Base-by-base conservation (phyloP, 2,329 filamentous ascomycete genomes). In the Colletotrichum tofieldiae region DNA sequence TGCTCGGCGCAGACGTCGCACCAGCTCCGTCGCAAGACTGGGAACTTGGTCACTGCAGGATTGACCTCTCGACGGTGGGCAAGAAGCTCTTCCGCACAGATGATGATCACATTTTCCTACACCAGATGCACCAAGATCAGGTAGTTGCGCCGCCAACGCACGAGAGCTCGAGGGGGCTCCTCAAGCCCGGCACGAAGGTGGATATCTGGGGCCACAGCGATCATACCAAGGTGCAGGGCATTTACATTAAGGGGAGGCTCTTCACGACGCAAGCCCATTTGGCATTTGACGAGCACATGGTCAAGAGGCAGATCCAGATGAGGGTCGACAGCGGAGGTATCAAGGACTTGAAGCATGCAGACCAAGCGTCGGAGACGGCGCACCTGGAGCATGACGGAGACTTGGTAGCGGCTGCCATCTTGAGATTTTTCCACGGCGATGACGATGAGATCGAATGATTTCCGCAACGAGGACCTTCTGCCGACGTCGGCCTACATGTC, bases 91-190 rank as follows among this genome's bases (percentile, higher is more conserved):
- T 96, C 81, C 88, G 89, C 45, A 84, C 87, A 61, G 86, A 91
- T 20, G 76, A 79, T 12, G 54, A 76, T 32, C 56, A 76, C 7
- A 75, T 93, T 82, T 85, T 86, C 32, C 86, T 96, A 29, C 92
- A 94, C 79, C 93, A 96, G 81, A 95, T 96, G 92, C 93, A 96
- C 79, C 89, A 89, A 74, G 94, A 96, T 78, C 89, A 93, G 32
- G 91, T 95, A 2, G 88, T 87, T 69, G 80, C 85, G 20, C 89
- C 89, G 41, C 93, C 94, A 0, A 77, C 84, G 2, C 84, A 62
- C 84, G 90, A 43, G 83, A 90, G 76, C 76, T 83, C 52, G 1
- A 65, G 73, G 1, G 82, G 79, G 1, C 77, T 88, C 32, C 78
- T 88, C 0, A n/a, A 73, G 1, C 67, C 79, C 0, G 81, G 79